A percentile compares a stretch with the other conserved stretches of the same genome.
These are phyloP conservation scores for Huntiella bhutanensis DNA, from an alignment of 2,329 filamentous ascomycete genomes.

Conservation along the genomic window DNA sequence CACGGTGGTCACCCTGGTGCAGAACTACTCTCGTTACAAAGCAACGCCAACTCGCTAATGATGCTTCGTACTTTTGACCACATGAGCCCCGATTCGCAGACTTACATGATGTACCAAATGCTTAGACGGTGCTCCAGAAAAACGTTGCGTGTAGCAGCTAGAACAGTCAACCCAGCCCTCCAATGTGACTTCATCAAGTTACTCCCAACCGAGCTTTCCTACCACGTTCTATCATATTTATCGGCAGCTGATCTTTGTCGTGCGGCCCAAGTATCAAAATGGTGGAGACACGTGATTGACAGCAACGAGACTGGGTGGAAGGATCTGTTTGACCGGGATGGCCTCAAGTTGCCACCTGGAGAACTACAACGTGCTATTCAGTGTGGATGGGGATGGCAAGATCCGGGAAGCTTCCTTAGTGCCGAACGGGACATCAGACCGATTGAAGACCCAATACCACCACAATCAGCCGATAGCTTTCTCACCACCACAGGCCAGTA, in stretches of 20 bases:
- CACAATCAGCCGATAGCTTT: too few species aligned
- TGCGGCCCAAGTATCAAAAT: constrained; percentile 81
- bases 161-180: constrained; percentile 78
- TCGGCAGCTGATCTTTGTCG: constrained; percentile 72
- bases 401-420: constrained; percentile 54
- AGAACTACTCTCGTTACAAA: constrained; percentile 60
- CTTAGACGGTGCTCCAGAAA: constrained; percentile 73
- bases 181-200: constrained; percentile 84
- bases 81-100: constrained; percentile 80
- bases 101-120: constrained; percentile 92
- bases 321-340: constrained; percentile 69
- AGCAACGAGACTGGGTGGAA: constrained; percentile 94
- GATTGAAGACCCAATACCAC: too few species aligned
- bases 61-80: constrained; percentile 83
- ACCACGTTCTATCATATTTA: constrained; percentile 75
- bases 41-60: not conserved
- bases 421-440: constrained; percentile 62
- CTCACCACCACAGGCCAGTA: too few species aligned
- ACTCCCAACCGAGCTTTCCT: constrained; percentile 67
- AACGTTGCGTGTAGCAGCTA: constrained; percentile 74
- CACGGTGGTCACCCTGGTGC: not conserved
- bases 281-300: constrained; percentile 81
- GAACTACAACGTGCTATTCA: constrained; percentile 72
- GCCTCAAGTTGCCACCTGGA: constrained; percentile 57
- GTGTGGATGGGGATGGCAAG: constrained; percentile 97